phyloP scores from a whole-genome alignment of 2,329 filamentous ascomycete species.

The Fusarium xylarioides region DNA sequence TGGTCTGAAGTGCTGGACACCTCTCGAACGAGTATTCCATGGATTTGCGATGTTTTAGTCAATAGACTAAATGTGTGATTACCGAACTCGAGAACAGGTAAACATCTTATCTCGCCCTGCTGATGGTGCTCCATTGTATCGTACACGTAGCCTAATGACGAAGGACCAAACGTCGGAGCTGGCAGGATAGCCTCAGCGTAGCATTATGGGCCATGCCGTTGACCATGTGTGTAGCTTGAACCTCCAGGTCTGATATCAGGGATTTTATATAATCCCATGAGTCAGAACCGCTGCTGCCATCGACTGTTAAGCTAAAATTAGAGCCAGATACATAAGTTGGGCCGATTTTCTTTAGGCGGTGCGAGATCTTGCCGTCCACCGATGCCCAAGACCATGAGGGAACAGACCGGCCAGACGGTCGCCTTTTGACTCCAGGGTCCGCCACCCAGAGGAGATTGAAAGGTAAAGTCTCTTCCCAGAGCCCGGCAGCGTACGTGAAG shows the following conservation, averaged over 20 bases:
- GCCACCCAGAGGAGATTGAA: background rate
- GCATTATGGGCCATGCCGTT: background rate
- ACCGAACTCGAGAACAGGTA: background rate
- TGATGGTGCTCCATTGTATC: background rate
- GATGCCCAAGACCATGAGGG: background rate
- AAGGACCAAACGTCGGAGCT: background rate
- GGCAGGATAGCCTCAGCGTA: background rate
- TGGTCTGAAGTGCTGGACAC: rapidly evolving
- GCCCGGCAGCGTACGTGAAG: background rate
- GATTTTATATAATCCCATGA: background rate
- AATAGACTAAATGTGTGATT: rapidly evolving
- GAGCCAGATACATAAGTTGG: rapidly evolving
- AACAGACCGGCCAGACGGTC: background rate
- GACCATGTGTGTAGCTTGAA: background rate
- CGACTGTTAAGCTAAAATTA: rapidly evolving
- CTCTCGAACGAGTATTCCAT: background rate
- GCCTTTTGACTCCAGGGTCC: background rate
- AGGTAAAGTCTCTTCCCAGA: background rate
- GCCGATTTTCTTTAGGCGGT: rapidly evolving
- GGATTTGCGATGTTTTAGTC: background rate
- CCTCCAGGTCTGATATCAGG: rapidly evolving
- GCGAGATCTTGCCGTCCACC: background rate
- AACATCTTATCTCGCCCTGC: background rate
- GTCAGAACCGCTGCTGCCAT: rapidly evolving
- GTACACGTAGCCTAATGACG: background rate